A percentile compares a stretch with the other conserved stretches of the same genome.
Evolutionary conservation across 495 filamentous ascomycete species (phyloP).

Genomic region (Filosporella fistucella): DNA sequence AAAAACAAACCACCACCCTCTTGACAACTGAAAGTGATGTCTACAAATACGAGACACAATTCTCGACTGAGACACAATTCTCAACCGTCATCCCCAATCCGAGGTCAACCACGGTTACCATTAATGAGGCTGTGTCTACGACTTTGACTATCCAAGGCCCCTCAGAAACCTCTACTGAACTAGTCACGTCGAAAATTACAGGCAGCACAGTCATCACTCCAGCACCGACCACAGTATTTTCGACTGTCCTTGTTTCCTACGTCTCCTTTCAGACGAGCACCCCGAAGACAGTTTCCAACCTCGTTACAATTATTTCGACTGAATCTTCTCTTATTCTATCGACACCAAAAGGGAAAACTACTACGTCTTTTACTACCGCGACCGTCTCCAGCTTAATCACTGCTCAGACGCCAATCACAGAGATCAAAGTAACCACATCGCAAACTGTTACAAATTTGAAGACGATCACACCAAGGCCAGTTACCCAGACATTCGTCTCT

Average conservation of each 20-base stretch:
- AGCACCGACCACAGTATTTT: not conserved
- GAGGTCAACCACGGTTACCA: not conserved
- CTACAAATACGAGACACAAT: conserved; percentile 1
- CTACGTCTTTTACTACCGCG: not conserved
- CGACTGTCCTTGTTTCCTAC: not conserved
- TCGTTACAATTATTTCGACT: conserved; percentile 6
- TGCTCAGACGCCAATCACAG: not conserved
- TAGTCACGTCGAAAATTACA: conserved; percentile 4
- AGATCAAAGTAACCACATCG: not conserved
- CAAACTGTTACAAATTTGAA: not conserved
- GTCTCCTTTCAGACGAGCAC: not conserved
- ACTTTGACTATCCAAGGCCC: conserved; percentile 8
- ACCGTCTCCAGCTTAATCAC: not conserved
- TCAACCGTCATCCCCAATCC: not conserved
- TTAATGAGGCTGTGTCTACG: conserved; percentile 1
- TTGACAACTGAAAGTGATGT: conserved; percentile 1
- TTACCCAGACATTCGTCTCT: not conserved
- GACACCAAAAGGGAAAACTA: conserved; percentile 4
- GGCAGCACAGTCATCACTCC: not conserved
- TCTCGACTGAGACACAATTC: not conserved
- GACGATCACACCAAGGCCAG: not conserved
- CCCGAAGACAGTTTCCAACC: conserved; percentile 4
- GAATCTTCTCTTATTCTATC: not conserved
- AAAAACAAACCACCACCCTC: conserved; percentile 1
- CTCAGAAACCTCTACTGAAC: not conserved